These are phyloP conservation scores for Lanmaoa pseudosensibilis DNA, from an alignment of 768 basidiomycete species.

Conservation along the genomic window DNA sequence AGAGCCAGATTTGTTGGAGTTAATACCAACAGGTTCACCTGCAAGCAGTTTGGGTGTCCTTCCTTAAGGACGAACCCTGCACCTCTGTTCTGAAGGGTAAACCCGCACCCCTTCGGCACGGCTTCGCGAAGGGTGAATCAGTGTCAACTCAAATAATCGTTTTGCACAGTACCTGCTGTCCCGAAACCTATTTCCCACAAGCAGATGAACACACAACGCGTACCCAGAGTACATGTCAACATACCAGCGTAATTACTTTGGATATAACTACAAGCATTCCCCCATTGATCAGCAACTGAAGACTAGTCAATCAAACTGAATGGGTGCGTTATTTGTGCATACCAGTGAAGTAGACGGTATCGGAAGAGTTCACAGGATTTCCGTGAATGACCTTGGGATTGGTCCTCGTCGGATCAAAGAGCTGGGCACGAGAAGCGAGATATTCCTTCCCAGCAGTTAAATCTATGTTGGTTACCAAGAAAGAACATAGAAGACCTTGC, in stretches of 20 bases:
- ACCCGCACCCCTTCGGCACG: slow-evolving; percentile 91
- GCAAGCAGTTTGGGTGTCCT: slow-evolving; percentile 81
- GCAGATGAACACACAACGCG: neutral
- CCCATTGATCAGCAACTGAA: slow-evolving; percentile 82
- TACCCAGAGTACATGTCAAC: slow-evolving; percentile 14
- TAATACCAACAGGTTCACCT: slow-evolving; percentile 42
- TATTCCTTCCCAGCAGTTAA: slow-evolving; percentile 61
- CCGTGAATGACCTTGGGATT: slow-evolving; percentile 73
- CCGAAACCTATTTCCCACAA: slow-evolving; percentile 66
- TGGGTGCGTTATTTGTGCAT: slow-evolving; percentile 10
- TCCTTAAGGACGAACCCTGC: slow-evolving; percentile 77
- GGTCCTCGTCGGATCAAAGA: slow-evolving; percentile 71
- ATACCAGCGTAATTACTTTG: slow-evolving; percentile 84
- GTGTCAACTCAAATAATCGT: neutral
- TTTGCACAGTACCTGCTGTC: slow-evolving; percentile 59
- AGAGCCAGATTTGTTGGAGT: neutral
- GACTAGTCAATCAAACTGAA: neutral
- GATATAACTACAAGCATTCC: slow-evolving; percentile 86
- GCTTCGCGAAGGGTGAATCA: slow-evolving; percentile 43
- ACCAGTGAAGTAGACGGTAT: slow-evolving; percentile 95
- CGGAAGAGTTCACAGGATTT: slow-evolving; percentile 78
- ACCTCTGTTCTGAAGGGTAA: slow-evolving; percentile 95
- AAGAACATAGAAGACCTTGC: slow-evolving; percentile 53
- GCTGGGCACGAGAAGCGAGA: slow-evolving; percentile 70
- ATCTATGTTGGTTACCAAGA: neutral